Conservation (phyloP, 106 monocot species). For the Dioscorea zingiberensis region DNA sequence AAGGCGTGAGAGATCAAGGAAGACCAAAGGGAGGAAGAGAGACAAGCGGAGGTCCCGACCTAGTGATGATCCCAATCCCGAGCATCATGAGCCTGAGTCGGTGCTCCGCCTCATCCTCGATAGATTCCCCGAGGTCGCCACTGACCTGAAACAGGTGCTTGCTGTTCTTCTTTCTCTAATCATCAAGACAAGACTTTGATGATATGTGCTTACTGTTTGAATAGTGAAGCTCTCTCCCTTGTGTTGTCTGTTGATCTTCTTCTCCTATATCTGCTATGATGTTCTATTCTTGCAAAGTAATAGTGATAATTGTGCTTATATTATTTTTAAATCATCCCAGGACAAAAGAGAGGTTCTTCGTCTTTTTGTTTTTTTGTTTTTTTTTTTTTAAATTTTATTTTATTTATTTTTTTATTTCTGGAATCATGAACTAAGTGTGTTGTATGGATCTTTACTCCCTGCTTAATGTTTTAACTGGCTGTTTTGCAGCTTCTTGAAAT, state of each 20-base stretch:
- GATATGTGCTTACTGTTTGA: no score
- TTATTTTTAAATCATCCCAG: not conserved
- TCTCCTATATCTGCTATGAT: not conserved
- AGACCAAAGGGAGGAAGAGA: constrained; percentile 1
- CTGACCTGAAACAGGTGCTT: constrained; percentile 28
- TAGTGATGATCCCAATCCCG: not conserved
- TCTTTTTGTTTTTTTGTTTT: not conserved
- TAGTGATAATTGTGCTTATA: not conserved
- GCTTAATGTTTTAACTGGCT: not conserved
- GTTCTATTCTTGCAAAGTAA: not conserved
- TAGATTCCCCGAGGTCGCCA: constrained; percentile 23
- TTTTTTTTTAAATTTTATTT: not conserved
- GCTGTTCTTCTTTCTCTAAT: constrained; percentile 1
- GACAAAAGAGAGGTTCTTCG: not conserved
- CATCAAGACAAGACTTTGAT: not conserved
- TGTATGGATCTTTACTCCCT: not conserved
- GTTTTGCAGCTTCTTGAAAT: constrained; percentile 72
- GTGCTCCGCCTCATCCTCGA: constrained; percentile 15
- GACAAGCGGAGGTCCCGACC: not conserved
- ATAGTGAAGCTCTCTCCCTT: not conserved
- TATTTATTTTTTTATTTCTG: not conserved
- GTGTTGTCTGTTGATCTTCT: not conserved
- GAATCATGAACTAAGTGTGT: not conserved
- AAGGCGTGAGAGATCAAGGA: constrained; percentile 9
- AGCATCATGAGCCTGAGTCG: constrained; percentile 12